Evolutionary conservation across 805 yeast species (phyloP).

Genomic region (Nakazawaea ishiwadae): DNA sequence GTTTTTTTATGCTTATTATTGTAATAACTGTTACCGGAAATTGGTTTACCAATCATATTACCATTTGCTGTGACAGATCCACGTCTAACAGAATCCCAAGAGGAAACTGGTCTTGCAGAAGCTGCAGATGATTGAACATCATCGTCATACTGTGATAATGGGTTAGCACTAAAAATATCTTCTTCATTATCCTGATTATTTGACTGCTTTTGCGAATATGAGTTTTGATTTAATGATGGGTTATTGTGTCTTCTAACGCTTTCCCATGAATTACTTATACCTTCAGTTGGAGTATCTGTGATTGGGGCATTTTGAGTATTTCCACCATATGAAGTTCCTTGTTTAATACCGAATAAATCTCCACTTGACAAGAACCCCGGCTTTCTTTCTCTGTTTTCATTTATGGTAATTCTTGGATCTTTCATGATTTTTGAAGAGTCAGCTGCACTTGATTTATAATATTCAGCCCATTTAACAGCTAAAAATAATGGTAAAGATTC

Average conservation of each 20-base stretch:
- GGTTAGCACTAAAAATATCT: too few species aligned
- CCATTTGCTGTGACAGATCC: conserved; percentile 7
- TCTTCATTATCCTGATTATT: too few species aligned
- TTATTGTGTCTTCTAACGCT: background rate
- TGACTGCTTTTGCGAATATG: too few species aligned
- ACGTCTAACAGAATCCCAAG: conserved; percentile 10
- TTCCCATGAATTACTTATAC: conserved; percentile 1
- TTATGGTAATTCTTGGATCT: conserved; percentile 41
- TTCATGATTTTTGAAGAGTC: conserved; percentile 49
- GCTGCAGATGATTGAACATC: too few species aligned
- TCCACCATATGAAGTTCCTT: conserved; percentile 10
- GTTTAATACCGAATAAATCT: conserved; percentile 11
- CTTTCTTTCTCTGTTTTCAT: background rate
- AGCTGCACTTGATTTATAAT: conserved; percentile 45
- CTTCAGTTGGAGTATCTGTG: too few species aligned
- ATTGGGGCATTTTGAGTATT: background rate
- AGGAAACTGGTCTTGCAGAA: background rate
- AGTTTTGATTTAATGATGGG: too few species aligned
- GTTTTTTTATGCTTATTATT: background rate
- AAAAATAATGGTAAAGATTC: conserved; percentile 21
- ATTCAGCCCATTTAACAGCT: conserved; percentile 39
- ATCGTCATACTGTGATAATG: too few species aligned
- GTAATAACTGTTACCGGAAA: background rate
- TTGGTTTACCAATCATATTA: conserved; percentile 5
- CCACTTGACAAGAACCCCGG: conserved; percentile 11